These are phyloP conservation scores for Fraxinus velutina DNA, from an alignment of 305 asterid species.

Conservation along the genomic window DNA sequence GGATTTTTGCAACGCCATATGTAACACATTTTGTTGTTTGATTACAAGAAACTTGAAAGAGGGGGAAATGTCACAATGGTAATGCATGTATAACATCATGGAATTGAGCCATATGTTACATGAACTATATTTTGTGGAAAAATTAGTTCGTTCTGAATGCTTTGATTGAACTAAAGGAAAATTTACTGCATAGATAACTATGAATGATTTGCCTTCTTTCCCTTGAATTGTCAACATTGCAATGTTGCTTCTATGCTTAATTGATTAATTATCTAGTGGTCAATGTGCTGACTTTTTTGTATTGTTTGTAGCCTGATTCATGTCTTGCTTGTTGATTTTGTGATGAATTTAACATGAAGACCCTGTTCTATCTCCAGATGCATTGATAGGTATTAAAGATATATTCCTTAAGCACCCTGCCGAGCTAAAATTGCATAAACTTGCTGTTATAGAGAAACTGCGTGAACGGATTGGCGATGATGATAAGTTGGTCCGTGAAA, in stretches of 20 bases:
- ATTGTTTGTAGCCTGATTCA: neutral
- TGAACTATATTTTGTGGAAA: neutral
- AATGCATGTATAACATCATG: neutral
- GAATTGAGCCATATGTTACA: neutral
- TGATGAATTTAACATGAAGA: slow-evolving; percentile 19
- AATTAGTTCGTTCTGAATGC: neutral
- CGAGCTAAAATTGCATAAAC: slow-evolving; percentile 83
- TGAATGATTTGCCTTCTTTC: slow-evolving; percentile 9
- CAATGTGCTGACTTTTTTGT: neutral
- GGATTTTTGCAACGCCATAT: neutral
- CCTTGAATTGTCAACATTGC: slow-evolving; percentile 1
- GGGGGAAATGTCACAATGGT: neutral
- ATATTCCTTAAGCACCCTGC: slow-evolving; percentile 63
- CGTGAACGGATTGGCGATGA: slow-evolving; percentile 92
- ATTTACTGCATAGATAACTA: neutral
- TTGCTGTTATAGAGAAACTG: slow-evolving; percentile 79
- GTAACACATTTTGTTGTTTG: neutral
- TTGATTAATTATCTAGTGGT: neutral
- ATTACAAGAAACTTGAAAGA: neutral
- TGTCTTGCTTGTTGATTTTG: slow-evolving; percentile 12
- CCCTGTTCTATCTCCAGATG: slow-evolving; percentile 48
- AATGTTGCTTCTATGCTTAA: neutral
- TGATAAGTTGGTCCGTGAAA: slow-evolving; percentile 79
- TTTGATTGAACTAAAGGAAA: neutral
- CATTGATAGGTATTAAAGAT: slow-evolving; percentile 71